Evolutionary conservation across 108 stramenopile genomes (phyloP).

Genomic region (Skeletonema costatum): DNA sequence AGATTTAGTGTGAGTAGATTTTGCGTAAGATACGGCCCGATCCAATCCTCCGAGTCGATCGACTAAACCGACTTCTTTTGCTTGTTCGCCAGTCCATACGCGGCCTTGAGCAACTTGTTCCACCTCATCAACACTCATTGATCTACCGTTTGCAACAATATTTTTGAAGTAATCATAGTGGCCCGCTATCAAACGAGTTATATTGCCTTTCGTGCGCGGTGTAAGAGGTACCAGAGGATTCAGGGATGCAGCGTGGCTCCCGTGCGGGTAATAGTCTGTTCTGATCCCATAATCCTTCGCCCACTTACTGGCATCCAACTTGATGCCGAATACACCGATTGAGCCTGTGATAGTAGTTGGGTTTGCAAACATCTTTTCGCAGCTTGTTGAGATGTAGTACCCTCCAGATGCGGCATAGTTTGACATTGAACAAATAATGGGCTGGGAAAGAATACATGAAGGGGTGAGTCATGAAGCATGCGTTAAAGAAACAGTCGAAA

Average conservation of each 20-base stretch:
- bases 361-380: slow-evolving; percentile 69
- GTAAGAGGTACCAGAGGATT: slow-evolving; percentile 67
- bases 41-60: slow-evolving; percentile 76
- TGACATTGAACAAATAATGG: slow-evolving; percentile 69
- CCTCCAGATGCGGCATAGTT: slow-evolving; percentile 82
- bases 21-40: slow-evolving; percentile 71
- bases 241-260: slow-evolving; percentile 54
- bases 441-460: slow-evolving; percentile 17
- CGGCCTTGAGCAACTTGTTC: slow-evolving; percentile 64
- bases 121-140: slow-evolving; percentile 52
- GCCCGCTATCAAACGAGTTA: slow-evolving; percentile 47
- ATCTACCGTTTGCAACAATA: slow-evolving; percentile 61
- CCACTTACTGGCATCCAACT: slow-evolving; percentile 64
- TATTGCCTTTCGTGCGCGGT: slow-evolving; percentile 55
- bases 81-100: slow-evolving; percentile 82
- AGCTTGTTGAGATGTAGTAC: slow-evolving; percentile 72
- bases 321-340: slow-evolving; percentile 78
- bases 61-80: slow-evolving; percentile 65
- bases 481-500: neutral
- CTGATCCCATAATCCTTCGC: slow-evolving; percentile 66
- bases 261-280: slow-evolving; percentile 57
- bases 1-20: slow-evolving; percentile 48
- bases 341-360: slow-evolving; percentile 77
- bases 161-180: slow-evolving; percentile 73
- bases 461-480: neutral